Base-by-base conservation (phyloP, 768 basidiomycete genomes). In the Chalciporus piperatus region DNA sequence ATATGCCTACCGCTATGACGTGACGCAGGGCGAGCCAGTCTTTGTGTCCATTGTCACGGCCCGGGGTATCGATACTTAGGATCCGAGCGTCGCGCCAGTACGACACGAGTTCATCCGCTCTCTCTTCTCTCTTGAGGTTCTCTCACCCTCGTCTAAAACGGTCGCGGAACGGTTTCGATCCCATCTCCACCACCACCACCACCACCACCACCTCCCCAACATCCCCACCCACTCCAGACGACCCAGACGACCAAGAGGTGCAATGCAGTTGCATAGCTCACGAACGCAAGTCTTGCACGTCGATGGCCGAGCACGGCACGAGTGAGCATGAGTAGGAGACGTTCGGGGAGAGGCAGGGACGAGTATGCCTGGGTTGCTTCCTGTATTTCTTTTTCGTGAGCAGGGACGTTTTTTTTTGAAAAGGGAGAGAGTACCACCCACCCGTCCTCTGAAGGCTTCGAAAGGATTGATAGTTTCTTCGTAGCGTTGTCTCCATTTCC, bases 391-490 rank as follows among this genome's bases (percentile, higher is more conserved):
- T 4, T 32, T 1, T 32, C 30, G 13, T 32, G 2, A 32, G 30
- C 11, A 32, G 13, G 13, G 30, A 1, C 2, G 20, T n/a, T 17
- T n/a, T 41, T n/a, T n/a, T n/a, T n/a, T n/a, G n/a, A 56, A 39
- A 47, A 9, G 14, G 1, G 14, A 22, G 9, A 3, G 23, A 17
- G 14, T 13, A 5, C 4, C 6, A 81, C 93, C 58, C 61, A 97
- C 96, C 68, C 93, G 77, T 2, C 96, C 93, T 56, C 93, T 84
- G 78, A 99, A 98, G 7, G 89, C 93, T 69, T 98, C 95, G 65
- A 99, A 99, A 0, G 97, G 96, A 64, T 99, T 98, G 84, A 98
- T 93, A 47, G 91, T 84, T 70, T 97, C 91, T 65, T 98, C 96
- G 63, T 99, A 99, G 66, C 93, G 78, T 56, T 87, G 81, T 44